Percentiles rank a stretch among this genome's conserved stretches.
Evolutionary conservation across 345 rosid genomes (phyloP).

Genomic region (Pugionium dolabratum): DNA sequence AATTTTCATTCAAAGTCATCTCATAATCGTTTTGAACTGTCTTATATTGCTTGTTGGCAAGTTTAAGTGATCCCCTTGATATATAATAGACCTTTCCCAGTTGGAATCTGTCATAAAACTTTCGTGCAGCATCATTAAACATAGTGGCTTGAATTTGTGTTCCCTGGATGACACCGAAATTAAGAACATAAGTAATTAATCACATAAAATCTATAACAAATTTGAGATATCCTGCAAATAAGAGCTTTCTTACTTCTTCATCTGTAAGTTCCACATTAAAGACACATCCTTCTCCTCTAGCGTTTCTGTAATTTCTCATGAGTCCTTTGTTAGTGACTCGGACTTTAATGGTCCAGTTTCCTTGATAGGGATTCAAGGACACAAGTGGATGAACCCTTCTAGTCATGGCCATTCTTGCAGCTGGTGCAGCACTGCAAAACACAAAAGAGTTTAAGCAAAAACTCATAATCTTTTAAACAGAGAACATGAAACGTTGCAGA

Average conservation of each 20-base stretch:
- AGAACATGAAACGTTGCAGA: slow-evolving; percentile 51
- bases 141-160: slow-evolving; percentile 97
- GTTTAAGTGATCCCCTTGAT: slow-evolving; percentile 73
- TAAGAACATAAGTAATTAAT: background rate
- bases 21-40: slow-evolving; percentile 93
- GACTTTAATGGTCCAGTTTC: slow-evolving; percentile 93
- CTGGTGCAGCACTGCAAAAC: slow-evolving; percentile 72
- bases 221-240: background rate
- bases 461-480: slow-evolving; percentile 57
- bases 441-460: slow-evolving; percentile 18
- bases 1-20: slow-evolving; percentile 80
- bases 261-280: slow-evolving; percentile 94
- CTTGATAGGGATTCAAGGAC: slow-evolving; percentile 96
- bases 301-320: slow-evolving; percentile 85
- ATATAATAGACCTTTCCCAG: slow-evolving; percentile 86
- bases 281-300: slow-evolving; percentile 95
- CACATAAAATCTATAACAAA: background rate
- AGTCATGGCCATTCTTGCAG: slow-evolving; percentile 85
- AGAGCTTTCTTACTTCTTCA: slow-evolving; percentile 64
- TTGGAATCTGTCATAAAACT: slow-evolving; percentile 77
- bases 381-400: slow-evolving; percentile 91
- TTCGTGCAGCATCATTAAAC: slow-evolving; percentile 89
- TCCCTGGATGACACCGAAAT: slow-evolving; percentile 48
- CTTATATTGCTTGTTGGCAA: slow-evolving; percentile 91
- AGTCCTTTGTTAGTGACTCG: slow-evolving; percentile 83